A percentile compares a stretch with the other conserved stretches of the same genome.
Conservation (phyloP, 202 grass and related monocot genomes). For the Dendrocalamus latiflorus region DNA sequence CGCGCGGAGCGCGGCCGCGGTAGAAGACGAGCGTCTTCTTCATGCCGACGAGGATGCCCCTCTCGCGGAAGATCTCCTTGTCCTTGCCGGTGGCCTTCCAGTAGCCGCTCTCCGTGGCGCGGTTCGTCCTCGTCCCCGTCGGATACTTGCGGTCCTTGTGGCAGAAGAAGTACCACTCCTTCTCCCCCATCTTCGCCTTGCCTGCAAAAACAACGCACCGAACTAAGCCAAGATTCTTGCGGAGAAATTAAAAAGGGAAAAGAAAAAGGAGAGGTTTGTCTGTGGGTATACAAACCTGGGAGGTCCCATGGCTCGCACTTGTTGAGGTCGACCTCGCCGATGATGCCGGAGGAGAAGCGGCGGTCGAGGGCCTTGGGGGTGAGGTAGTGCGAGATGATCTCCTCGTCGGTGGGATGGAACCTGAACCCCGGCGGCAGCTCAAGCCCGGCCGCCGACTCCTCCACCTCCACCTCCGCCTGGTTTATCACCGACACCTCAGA, state of each 20-base stretch:
- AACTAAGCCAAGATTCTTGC: background rate
- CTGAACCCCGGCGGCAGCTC: conserved; percentile 59
- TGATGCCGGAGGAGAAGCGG: conserved; percentile 40
- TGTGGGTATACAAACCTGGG: conserved; percentile 19
- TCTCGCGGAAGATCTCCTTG: conserved; percentile 55
- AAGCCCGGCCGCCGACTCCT: conserved; percentile 30
- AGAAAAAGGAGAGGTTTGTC: background rate
- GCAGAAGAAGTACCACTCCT: conserved; percentile 76
- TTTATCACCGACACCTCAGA: conserved; percentile 50
- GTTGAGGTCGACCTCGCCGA: conserved; percentile 71
- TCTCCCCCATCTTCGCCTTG: conserved; percentile 73
- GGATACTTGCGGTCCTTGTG: conserved; percentile 73
- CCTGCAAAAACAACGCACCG: conserved; percentile 14
- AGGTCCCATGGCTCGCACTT: conserved; percentile 66
- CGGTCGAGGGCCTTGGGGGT: conserved; percentile 40
- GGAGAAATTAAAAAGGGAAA: background rate
- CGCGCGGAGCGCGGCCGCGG: conserved; percentile 53
- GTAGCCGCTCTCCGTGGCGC: conserved; percentile 59
- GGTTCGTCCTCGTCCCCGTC: conserved; percentile 57
- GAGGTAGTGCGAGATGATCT: conserved; percentile 73
- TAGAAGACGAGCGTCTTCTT: conserved; percentile 83
- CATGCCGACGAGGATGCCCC: conserved; percentile 53
- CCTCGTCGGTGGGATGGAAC: conserved; percentile 71
- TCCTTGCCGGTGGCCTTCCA: conserved; percentile 86
- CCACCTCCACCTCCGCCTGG: conserved; percentile 32